Evolutionary conservation across 164 flowering plant species (phyloP).

Genomic region (Tetracentron sinense): DNA sequence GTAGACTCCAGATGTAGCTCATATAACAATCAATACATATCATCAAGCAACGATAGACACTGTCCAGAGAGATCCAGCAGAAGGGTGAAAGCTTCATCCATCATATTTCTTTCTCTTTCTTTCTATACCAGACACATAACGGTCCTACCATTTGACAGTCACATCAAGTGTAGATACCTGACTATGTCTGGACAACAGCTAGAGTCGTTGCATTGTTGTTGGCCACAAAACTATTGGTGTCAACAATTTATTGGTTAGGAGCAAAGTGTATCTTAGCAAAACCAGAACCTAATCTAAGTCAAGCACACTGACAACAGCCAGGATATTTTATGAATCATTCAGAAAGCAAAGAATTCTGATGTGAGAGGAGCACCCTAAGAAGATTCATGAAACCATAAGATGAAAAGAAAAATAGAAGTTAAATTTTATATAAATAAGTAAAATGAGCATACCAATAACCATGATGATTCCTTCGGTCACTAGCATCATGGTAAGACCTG

Average conservation of each 20-base stretch:
- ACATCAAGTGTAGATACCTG: neutral
- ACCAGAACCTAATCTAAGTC: too few species aligned
- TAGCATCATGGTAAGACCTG: conserved; percentile 30
- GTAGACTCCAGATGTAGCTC: conserved; percentile 1
- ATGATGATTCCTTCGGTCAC: conserved; percentile 32
- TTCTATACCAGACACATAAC: conserved; percentile 9
- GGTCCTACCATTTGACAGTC: neutral
- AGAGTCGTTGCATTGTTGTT: neutral
- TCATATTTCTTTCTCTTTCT: neutral
- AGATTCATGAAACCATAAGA: neutral
- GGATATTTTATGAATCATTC: neutral
- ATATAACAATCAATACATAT: neutral
- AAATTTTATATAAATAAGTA: neutral
- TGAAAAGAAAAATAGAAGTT: neutral
- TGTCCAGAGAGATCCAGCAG: neutral
- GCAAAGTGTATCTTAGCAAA: too few species aligned
- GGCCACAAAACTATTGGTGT: neutral
- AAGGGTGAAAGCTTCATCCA: conserved; percentile 5
- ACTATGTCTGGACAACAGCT: conserved; percentile 8
- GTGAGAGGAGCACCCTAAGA: neutral
- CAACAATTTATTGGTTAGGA: too few species aligned
- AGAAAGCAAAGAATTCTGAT: neutral
- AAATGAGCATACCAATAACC: conserved; percentile 17
- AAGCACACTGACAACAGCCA: neutral
- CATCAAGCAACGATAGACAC: conserved; percentile 2